phyloP scores from a whole-genome alignment of 257 asterid genomes.

The Nicotiana tabacum region DNA sequence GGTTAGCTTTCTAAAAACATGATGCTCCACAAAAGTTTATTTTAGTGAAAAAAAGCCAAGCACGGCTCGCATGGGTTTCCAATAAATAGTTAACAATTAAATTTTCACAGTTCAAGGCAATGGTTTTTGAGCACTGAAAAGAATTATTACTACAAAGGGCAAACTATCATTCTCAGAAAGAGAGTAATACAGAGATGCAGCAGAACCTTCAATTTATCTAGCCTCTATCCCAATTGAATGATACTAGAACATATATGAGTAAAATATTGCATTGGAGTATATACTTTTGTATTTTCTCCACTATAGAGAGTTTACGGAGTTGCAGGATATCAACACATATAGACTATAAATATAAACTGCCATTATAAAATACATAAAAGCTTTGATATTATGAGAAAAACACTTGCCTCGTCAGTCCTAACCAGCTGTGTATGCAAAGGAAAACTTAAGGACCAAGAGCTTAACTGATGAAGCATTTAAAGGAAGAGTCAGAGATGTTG shows the following conservation, averaged over 20 bases:
- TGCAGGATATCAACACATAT: neutral
- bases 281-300: neutral
- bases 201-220: neutral
- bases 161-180: neutral
- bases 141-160: neutral
- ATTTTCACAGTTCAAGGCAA: neutral
- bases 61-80: neutral
- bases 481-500: slow-evolving; percentile 9
- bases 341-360: neutral
- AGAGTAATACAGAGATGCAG: neutral
- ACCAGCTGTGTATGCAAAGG: slow-evolving; percentile 58
- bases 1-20: neutral
- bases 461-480: slow-evolving; percentile 52
- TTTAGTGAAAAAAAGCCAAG: neutral
- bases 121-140: neutral
- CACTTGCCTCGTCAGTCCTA: slow-evolving; percentile 59
- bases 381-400: neutral
- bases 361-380: neutral
- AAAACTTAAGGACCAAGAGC: slow-evolving; percentile 86
- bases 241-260: neutral
- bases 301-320: neutral
- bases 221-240: neutral
- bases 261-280: neutral
- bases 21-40: neutral
- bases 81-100: neutral